Percentiles rank a stretch among this genome's conserved stretches.
phyloP scores from a whole-genome alignment of 1,139 yeast genomes.

The Blastobotrys serpentis region DNA sequence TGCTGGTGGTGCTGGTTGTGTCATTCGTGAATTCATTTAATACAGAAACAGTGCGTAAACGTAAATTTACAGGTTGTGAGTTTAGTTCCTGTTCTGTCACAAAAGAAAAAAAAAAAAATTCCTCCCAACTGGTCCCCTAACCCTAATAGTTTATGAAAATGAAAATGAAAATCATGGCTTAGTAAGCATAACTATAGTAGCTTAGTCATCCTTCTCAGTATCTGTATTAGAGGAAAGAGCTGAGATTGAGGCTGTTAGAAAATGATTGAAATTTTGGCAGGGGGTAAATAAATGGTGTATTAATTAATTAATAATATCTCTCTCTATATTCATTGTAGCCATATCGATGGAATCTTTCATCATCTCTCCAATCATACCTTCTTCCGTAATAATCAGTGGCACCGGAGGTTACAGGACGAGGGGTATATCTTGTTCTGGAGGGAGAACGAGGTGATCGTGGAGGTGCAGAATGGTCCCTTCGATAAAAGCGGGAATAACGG shows the following conservation, averaged over 20 bases:
- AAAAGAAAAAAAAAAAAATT: conserved; percentile 4
- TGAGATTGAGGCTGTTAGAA: too few relatives aligned
- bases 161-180: too few relatives aligned
- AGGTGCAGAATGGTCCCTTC: conserved; percentile 5
- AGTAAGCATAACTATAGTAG: too few relatives aligned
- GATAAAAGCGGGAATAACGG: conserved; percentile 9
- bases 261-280: too few relatives aligned
- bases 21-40: conserved; percentile 5
- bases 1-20: conserved; percentile 10
- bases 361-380: conserved; percentile 11
- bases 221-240: too few relatives aligned
- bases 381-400: conserved; percentile 11
- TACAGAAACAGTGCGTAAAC: not conserved
- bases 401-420: conserved; percentile 10
- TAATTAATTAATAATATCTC: conserved; percentile 8
- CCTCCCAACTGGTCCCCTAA: not conserved
- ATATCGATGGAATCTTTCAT: conserved; percentile 5
- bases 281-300: not conserved
- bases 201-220: too few relatives aligned
- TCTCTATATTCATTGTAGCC: conserved; percentile 17
- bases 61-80: not conserved
- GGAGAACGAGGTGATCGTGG: conserved; percentile 12
- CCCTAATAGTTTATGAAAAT: too few relatives aligned
- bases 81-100: conserved; percentile 2
- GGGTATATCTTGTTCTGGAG: conserved; percentile 6